A percentile compares a stretch with the other conserved stretches of the same genome.
Conservation (phyloP, 352 stramenopile genomes). For the Phytopythium montanum region DNA sequence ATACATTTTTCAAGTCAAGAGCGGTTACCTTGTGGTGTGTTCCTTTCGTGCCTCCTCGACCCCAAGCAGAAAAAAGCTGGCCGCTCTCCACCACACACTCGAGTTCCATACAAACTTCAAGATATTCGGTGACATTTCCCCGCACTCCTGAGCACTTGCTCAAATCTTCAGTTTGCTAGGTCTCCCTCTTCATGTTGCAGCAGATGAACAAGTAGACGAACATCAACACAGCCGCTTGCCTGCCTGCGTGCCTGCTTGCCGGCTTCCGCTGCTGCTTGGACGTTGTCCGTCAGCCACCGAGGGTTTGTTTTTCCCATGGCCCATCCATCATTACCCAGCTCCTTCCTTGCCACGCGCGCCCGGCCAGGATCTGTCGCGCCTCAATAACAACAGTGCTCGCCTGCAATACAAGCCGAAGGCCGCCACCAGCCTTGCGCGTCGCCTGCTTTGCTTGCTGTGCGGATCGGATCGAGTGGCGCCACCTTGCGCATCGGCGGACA, state of each 20-base stretch:
- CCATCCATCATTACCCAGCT: background rate
- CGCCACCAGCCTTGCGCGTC: background rate
- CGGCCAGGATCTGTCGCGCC: background rate
- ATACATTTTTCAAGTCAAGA: constrained; percentile 3
- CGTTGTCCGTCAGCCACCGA: background rate
- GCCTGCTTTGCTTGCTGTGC: background rate
- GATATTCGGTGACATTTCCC: background rate
- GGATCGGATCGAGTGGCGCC: background rate
- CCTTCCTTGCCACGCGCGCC: background rate
- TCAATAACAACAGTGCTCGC: background rate
- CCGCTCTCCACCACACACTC: background rate
- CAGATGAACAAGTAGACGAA: background rate
- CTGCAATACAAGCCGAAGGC: background rate
- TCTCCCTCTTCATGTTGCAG: background rate
- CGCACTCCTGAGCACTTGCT: background rate
- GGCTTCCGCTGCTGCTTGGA: background rate
- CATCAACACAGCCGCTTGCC: background rate
- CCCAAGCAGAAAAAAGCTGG: constrained; percentile 5
- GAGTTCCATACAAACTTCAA: background rate
- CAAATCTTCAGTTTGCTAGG: background rate
- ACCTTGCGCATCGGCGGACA: constrained; percentile 3
- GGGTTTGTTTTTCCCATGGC: background rate
- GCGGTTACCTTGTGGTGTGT: background rate
- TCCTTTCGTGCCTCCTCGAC: constrained; percentile 1
- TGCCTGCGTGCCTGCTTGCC: too few species aligned